Evolutionary conservation across 2,329 filamentous ascomycete species (phyloP), one percentile per base, ranked within the genome.

Genomic region (Sarocladium oryzae): DNA sequence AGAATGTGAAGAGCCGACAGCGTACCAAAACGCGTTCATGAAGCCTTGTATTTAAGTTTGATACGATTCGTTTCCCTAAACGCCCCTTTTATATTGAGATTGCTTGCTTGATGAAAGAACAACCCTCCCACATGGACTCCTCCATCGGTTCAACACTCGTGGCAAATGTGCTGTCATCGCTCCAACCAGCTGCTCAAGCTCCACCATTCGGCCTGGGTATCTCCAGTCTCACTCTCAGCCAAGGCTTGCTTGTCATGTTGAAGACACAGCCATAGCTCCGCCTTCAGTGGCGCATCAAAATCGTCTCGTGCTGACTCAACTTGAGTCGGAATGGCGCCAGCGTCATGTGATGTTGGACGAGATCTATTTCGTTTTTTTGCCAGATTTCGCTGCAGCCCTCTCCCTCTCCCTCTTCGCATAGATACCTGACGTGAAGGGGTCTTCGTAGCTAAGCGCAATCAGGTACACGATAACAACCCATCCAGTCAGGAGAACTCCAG

Each of bases 371-470:
- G 70, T 65, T 69, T 81, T 81, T 71, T 80, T 79, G 59, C 66
- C 67, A 52, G 70, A 67, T 38, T 69, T 63, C 50, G 60, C 65
- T 45, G 67, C 71, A 26, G 74, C 76, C 56, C 76, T 73, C 64
- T 81, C 75, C 52, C 70, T 70, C 52, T 90, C 87, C 54, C 88
- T 79, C 82, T 93, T 95, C 58, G 85, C 86, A 68, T 97, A 99
- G 63, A 99, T 99, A 57, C 80, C 88, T 2, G 83, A 82, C 6
- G 93, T 99, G 71, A 97, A 99, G 4, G 92, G 92, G 69, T 97
- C 92, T 75, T 97, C 92, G 72, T 84, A 96, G 61, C 76, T 75
- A 63, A 96, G 76, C 10, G 92, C 92, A 55, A 96, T 70, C 63
- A 84, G 74, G 69, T 97, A 97, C 52, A 89, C 81, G 23, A 85